phyloP scores from a whole-genome alignment of 129 eudicot species.

The Erigeron canadensis region DNA sequence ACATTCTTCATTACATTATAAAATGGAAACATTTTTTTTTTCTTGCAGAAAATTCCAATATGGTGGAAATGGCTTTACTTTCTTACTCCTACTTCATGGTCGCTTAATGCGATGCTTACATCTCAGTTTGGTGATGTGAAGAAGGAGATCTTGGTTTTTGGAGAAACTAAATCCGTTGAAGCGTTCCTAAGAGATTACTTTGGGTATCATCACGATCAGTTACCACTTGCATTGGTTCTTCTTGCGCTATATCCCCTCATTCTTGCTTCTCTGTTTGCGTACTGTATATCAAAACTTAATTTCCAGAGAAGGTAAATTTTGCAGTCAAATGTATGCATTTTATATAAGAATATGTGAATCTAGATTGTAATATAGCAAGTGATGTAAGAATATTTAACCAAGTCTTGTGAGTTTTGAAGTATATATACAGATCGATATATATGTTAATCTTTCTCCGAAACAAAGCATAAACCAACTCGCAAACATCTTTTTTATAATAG shows the following conservation, averaged over 20 bases:
- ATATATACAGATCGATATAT: too few species aligned
- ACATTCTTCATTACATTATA: not conserved
- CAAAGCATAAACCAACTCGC: too few species aligned
- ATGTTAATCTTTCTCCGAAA: too few species aligned
- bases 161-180: conserved; percentile 32
- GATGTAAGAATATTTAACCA: too few species aligned
- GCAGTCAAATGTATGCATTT: not conserved
- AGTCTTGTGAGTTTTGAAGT: too few species aligned
- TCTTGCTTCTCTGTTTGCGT: not conserved
- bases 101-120: conserved; percentile 47
- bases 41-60: conserved; percentile 50
- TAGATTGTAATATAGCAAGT: not conserved
- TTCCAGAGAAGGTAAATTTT: not conserved
- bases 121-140: conserved; percentile 58
- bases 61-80: conserved; percentile 68
- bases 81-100: conserved; percentile 54
- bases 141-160: conserved; percentile 36
- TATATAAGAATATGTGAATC: too few species aligned
- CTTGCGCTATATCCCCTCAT: not conserved
- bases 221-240: not conserved
- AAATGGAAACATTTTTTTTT: not conserved
- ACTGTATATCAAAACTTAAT: not conserved
- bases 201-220: not conserved
- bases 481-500: too few species aligned
- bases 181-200: conserved; percentile 34